Base-by-base conservation (phyloP, 257 asterid species). In the Plectranthus barbatus region DNA sequence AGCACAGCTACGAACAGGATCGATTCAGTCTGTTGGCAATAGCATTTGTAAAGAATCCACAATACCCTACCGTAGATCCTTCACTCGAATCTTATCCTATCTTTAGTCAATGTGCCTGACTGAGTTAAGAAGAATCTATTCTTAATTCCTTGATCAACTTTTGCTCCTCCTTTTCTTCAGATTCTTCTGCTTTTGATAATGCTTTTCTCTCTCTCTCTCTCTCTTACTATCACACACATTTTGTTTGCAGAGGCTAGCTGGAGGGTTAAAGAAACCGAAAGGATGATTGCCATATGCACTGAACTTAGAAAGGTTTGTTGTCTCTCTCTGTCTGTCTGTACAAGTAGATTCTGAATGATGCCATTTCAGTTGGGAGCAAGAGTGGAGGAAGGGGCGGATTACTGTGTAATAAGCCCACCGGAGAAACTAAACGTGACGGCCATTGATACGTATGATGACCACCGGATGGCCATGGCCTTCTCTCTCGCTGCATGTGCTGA, bases 231-330 rank as follows among this genome's bases (percentile, higher is more conserved):
- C n/a, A n/a, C n/a, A n/a, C n/a, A n/a, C n/a, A n/a, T 26, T 58
- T 36, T 62, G 34, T 50, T 70, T 20, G 29, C 84, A 90, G 99
- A 90, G 84, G 99, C 97, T 48, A 93, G 99, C 85, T 93, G 99
- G 99, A 93, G 99, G 75, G 99, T 91, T 31, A 91, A 91, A 87
- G 98, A 91, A 84, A 86, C 97, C 0, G 98, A 91, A 72, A 81
- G 97, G 62, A 91, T 91, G 98, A 88, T 91, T 47, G 98, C 98
- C 61, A 84, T 91, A 68, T 91, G 98, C 83, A 93, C 99, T 12
- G 96, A 87, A 70, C 95, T 93, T 33, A 79, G 96, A 81, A 92
- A 92, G 99, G 99, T 89, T 56, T 10, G 54, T 58, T 31, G n/a
- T n/a, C n/a, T n/a, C n/a, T n/a, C n/a, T n/a, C n/a, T n/a, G n/a